These are phyloP conservation scores for Leccinum aurantiacum DNA, from an alignment of 768 basidiomycete genomes.

Conservation along the genomic window DNA sequence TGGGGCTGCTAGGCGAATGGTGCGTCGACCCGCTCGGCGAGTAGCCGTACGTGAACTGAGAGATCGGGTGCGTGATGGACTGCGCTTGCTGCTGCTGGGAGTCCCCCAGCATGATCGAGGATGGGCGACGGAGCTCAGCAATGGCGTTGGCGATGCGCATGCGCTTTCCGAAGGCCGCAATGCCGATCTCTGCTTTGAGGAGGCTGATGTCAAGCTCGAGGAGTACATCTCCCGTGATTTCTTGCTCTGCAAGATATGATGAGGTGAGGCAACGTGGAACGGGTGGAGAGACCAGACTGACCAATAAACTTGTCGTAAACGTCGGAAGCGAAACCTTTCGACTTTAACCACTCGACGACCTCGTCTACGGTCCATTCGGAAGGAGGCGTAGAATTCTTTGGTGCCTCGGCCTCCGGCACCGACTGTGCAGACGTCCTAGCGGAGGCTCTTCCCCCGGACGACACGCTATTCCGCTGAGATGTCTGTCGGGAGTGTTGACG, in stretches of 20 bases:
- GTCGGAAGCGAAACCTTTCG: slow-evolving; percentile 80
- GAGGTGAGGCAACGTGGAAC: background rate
- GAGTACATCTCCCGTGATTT: slow-evolving; percentile 96
- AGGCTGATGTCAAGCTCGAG: slow-evolving; percentile 90
- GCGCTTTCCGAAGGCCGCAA: slow-evolving; percentile 92
- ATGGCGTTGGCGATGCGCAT: slow-evolving; percentile 93
- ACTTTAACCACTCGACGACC: slow-evolving; percentile 84
- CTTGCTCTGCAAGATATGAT: slow-evolving; percentile 69
- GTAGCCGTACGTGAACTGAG: slow-evolving; percentile 33
- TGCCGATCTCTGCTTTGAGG: slow-evolving; percentile 91
- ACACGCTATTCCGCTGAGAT: slow-evolving; percentile 46
- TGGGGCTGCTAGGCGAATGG: slow-evolving; percentile 45
- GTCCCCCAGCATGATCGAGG: slow-evolving; percentile 58
- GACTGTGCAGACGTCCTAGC: slow-evolving; percentile 19
- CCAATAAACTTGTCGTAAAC: slow-evolving; percentile 87
- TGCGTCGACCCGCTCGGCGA: slow-evolving; percentile 42
- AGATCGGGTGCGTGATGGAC: slow-evolving; percentile 25
- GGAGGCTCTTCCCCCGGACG: slow-evolving; percentile 29
- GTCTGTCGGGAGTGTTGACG: slow-evolving; percentile 28
- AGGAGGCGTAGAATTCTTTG: slow-evolving; percentile 45
- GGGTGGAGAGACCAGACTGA: slow-evolving; percentile 35
- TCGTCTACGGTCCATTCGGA: slow-evolving; percentile 86
- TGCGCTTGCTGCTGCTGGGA: slow-evolving; percentile 38
- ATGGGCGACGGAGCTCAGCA: slow-evolving; percentile 75
- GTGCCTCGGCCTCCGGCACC: slow-evolving; percentile 19